Evolutionary conservation across 306 rosid genomes (phyloP), one percentile per base, ranked within the genome.

Genomic region (Leucaena leucocephala): DNA sequence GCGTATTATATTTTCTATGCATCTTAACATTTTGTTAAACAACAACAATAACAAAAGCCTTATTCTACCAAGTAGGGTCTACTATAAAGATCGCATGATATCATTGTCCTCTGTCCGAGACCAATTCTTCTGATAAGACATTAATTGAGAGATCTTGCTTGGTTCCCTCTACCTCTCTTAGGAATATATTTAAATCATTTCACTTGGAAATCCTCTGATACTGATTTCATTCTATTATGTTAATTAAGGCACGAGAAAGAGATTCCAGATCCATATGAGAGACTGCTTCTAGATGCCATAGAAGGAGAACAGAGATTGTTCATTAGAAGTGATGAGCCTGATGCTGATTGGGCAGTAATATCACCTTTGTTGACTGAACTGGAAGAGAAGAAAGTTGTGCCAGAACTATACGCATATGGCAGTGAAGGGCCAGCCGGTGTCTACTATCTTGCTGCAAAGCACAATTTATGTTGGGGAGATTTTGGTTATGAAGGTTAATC

Each of bases 241-340:
- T 8, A 36, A 62, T 78, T 88, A 78, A 90, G 94, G 81, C 85
- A 86, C 62, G 72, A 82, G 16, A 84, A 71, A 33, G 92, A 84
- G 82, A 86, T 81, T 65, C 94, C 91, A 15, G 92, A 90, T 79
- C 86, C 94, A 62, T 86, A 90, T 43, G 94, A 90, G 80, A 80
- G 94, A 79, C 84, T 90, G 39, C 89, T 88, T 67, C 83, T 90
- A 43, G 94, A 90, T 81, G 89, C 94, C 33, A 78, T 90, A 40
- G 92, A 88, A 81, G 94, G 94, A 75, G 90, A 90, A 76, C 75
- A 90, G 15, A 79, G 91, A 65, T 27, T 88, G 77, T 88, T 90
- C 81, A 90, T 90, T 48, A 90, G 94, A 78, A 88, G 90, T 21
- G 94, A 90, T 74, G 94, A 90, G 80, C 90, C 86, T 1, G 85